Conservation (phyloP, 2,329 filamentous ascomycete species). For the Colletotrichum scovillei region DNA sequence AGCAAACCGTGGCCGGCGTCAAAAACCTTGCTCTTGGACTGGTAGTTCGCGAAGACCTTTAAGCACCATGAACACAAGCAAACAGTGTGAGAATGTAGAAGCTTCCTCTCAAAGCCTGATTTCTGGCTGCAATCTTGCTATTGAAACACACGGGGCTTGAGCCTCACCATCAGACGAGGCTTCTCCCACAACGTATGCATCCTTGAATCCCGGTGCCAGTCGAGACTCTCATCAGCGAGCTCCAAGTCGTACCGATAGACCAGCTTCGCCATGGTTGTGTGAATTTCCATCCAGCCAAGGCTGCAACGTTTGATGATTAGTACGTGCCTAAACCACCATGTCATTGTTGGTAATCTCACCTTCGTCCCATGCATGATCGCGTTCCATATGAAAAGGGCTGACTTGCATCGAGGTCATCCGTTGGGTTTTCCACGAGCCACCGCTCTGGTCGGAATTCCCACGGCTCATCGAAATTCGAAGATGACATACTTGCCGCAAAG, state of each 20-base stretch:
- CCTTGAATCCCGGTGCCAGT: background rate
- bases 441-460: background rate
- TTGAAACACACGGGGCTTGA: background rate
- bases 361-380: background rate
- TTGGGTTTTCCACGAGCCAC: background rate
- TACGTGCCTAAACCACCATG: no score
- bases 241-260: background rate
- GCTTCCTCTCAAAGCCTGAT: no score
- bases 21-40: no score
- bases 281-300: conserved; percentile 1
- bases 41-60: no score
- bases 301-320: background rate
- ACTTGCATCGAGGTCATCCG: conserved; percentile 1
- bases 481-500: background rate
- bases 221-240: background rate
- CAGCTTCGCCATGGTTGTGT: background rate
- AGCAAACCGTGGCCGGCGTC: no score
- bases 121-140: no score
- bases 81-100: no score
- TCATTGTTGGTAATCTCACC: background rate
- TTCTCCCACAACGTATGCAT: conserved; percentile 9
- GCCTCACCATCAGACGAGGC: background rate
- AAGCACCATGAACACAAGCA: no score
- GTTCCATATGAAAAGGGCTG: conserved; percentile 6
- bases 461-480: background rate